Evolutionary conservation across 352 stramenopile genomes (phyloP).

Genomic region (Globisporangium alternatum): DNA sequence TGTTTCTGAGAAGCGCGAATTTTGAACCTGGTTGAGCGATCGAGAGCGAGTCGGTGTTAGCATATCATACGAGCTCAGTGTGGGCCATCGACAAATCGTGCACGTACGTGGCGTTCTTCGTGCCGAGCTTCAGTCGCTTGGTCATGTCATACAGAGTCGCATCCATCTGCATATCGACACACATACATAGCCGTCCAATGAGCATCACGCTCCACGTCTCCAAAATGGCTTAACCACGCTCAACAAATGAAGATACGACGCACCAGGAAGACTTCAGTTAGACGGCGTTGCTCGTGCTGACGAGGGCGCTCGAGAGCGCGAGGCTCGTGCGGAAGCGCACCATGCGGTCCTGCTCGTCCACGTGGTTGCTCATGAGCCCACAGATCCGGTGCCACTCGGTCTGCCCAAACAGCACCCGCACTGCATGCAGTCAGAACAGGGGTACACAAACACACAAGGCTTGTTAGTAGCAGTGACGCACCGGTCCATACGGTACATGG

Average conservation of each 20-base stretch:
- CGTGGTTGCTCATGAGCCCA: conserved; percentile 23
- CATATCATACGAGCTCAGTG: neutral
- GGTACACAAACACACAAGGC: neutral
- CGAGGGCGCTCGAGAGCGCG: conserved; percentile 55
- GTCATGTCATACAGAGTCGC: conserved; percentile 51
- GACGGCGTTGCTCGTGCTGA: conserved; percentile 71
- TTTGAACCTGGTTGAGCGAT: neutral
- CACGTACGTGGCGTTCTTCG: conserved; percentile 44
- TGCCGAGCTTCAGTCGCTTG: conserved; percentile 44
- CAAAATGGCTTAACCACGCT: neutral
- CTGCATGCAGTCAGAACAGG: conserved; percentile 18
- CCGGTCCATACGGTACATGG: too few relatives aligned
- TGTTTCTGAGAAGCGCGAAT: neutral
- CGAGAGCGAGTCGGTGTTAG: neutral
- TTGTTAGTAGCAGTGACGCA: neutral
- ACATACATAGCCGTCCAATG: neutral
- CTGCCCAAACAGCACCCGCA: conserved; percentile 57
- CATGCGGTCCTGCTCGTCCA: conserved; percentile 61
- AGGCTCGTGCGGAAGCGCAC: conserved; percentile 73
- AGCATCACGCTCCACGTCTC: conserved; percentile 9
- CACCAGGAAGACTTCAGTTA: conserved; percentile 71
- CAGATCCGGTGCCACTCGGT: conserved; percentile 79
- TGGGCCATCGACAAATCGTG: neutral
- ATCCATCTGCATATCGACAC: conserved; percentile 36
- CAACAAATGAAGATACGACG: neutral